Base-by-base conservation (phyloP, 1,284 basidiomycete species). In the Microbotryomycetes sp. region DNA sequence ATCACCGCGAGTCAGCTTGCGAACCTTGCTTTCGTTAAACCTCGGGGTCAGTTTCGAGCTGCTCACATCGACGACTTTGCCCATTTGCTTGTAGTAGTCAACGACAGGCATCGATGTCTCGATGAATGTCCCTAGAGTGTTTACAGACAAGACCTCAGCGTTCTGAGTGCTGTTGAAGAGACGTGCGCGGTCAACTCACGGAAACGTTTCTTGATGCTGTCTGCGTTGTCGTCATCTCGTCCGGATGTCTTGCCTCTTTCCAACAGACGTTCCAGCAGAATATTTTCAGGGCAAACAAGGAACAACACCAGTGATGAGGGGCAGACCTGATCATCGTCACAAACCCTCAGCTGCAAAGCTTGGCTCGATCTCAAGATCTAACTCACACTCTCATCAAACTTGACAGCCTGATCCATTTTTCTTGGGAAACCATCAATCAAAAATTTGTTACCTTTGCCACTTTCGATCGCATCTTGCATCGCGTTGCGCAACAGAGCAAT, bases 401-500 rank as follows among this genome's bases (percentile, higher is more conserved):
- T 86, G 73, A 87, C 70, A 0, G 94, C 94, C 78, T 99, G 96
- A 76, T 98, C 96, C 91, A 98, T 92, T 81, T 97, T 91, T 64
- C 96, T 83, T 50, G 96, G 96, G 80, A 98, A 98, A 3, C 96
- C 96, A 71, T 99, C 96, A 69, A 99, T 87, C 67, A 98, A 81
- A 81, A 98, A 98, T 53, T 91, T 84, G 46, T 89, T 91, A 51
- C 49, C 52, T 91, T 84, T 28, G 89, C 89, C 63, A 80, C 81
- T 42, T 87, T 90, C 54, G 83, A 65, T 75, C 42, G 84, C 84
- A 49, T 79, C 82, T 42, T 77, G 74, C 87, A 99, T 98, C 16
- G 94, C 93, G 74, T 91, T 94, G 79, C 93, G 85, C 64, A 99
- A 81, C 32, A 99, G 84, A 77, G 92, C 92, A 75, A 98, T 85